Conservation (phyloP, 2,329 filamentous ascomycete genomes). For the Cladosporium sp. region DNA sequence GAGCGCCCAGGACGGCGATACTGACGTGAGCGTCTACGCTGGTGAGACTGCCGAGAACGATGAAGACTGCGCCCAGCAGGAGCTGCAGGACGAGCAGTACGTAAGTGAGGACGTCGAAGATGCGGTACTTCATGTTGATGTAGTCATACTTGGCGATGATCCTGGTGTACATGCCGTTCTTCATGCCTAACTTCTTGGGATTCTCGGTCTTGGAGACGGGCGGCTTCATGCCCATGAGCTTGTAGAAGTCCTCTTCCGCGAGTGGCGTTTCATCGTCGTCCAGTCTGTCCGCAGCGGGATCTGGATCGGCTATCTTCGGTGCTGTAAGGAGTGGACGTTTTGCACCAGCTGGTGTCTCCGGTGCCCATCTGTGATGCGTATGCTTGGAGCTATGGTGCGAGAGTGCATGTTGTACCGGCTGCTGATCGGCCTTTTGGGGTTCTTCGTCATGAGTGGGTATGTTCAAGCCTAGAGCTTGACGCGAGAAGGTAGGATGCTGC, state of each 20-base stretch:
- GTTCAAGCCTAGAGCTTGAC: background rate
- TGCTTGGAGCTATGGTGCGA: constrained; percentile 1
- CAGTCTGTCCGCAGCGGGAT: constrained; percentile 22
- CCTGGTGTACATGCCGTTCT: constrained; percentile 24
- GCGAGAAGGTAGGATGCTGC: constrained; percentile 5
- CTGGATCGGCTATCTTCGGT: constrained; percentile 20
- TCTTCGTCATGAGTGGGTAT: constrained; percentile 8
- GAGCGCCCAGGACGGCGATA: constrained; percentile 28
- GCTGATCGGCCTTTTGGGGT: background rate
- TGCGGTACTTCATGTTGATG: constrained; percentile 24
- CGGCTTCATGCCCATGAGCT: constrained; percentile 26
- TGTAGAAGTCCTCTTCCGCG: constrained; percentile 22
- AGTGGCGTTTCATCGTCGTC: constrained; percentile 22
- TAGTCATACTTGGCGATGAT: constrained; percentile 18
- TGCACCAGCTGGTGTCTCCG: background rate
- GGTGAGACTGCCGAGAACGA: constrained; percentile 28
- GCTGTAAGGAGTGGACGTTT: constrained; percentile 12
- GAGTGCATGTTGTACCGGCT: background rate
- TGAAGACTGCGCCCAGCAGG: constrained; percentile 30
- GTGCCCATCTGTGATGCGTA: constrained; percentile 11
- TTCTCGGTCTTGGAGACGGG: constrained; percentile 16
- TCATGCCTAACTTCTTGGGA: constrained; percentile 22
- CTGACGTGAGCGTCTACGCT: constrained; percentile 25
- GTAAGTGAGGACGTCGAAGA: constrained; percentile 28
- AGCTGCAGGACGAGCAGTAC: constrained; percentile 29